Percentiles rank a stretch among this genome's conserved stretches.
phyloP scores from a whole-genome alignment of 306 rosid genomes.

The Castanea mollissima region DNA sequence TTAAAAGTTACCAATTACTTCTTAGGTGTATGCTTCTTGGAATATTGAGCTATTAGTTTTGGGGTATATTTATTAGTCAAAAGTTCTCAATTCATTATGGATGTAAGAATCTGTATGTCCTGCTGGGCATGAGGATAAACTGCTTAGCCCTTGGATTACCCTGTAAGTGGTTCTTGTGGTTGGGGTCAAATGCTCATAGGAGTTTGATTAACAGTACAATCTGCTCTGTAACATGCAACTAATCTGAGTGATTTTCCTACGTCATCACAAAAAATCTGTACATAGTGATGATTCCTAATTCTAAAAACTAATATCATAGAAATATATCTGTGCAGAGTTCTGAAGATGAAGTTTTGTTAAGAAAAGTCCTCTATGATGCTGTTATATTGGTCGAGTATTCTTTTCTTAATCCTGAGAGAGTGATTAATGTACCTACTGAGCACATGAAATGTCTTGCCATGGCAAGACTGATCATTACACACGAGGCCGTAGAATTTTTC shows the following conservation, averaged over 20 bases:
- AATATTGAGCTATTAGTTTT: not conserved
- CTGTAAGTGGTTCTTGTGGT: too few relatives aligned
- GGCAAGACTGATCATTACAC: constrained; percentile 60
- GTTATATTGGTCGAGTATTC: constrained; percentile 72
- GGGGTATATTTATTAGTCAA: not conserved
- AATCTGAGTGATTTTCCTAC: too few relatives aligned
- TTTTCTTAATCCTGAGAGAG: constrained; percentile 41
- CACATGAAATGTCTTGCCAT: constrained; percentile 38
- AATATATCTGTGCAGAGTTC: constrained; percentile 53
- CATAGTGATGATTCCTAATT: constrained; percentile 4
- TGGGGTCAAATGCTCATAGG: too few relatives aligned
- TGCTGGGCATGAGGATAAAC: too few relatives aligned
- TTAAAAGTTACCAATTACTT: not conserved
- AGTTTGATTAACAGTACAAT: too few relatives aligned
- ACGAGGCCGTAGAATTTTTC: constrained; percentile 56
- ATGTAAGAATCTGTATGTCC: constrained; percentile 3
- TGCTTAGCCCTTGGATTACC: too few relatives aligned
- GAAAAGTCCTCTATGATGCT: constrained; percentile 67
- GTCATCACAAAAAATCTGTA: not conserved
- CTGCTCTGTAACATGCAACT: too few relatives aligned
- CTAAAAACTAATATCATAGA: not conserved
- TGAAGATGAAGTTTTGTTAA: constrained; percentile 55
- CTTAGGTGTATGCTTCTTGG: not conserved
- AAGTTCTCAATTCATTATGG: not conserved
- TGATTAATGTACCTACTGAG: constrained; percentile 23